Conservation (phyloP, 495 filamentous ascomycete species). For the Monascus purpureus region DNA sequence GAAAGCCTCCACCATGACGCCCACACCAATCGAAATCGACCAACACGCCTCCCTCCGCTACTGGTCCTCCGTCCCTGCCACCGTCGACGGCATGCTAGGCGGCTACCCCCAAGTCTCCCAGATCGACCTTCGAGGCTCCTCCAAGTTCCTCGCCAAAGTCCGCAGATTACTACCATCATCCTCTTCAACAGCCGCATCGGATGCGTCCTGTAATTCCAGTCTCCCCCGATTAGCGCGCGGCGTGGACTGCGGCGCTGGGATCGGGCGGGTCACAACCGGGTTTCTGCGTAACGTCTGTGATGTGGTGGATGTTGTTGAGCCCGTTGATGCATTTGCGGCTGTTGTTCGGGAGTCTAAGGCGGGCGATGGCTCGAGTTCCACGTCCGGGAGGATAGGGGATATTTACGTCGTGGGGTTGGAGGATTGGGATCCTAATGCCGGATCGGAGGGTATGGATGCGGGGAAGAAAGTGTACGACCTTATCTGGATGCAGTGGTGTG, state of each 20-base stretch:
- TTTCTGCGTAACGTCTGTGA: constrained; percentile 38
- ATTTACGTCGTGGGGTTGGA: constrained; percentile 66
- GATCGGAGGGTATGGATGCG: not conserved
- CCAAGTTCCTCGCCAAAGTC: constrained; percentile 64
- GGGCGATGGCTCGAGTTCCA: too few species aligned
- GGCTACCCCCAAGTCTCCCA: constrained; percentile 60
- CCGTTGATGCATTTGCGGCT: constrained; percentile 36
- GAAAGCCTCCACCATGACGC: too few species aligned
- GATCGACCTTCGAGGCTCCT: constrained; percentile 64
- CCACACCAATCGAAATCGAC: not conserved
- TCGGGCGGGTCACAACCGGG: constrained; percentile 43
- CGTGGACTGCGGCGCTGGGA: not conserved
- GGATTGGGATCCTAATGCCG: constrained; percentile 36
- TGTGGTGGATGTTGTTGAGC: constrained; percentile 47
- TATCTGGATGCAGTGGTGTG: constrained; percentile 78
- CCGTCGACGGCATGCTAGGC: constrained; percentile 70
- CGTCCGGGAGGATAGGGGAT: constrained; percentile 36
- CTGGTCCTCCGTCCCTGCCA: constrained; percentile 51
- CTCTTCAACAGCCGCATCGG: not conserved
- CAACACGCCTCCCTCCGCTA: constrained; percentile 26
- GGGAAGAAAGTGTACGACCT: constrained; percentile 33
- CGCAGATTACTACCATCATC: constrained; percentile 27
- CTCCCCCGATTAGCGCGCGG: not conserved
- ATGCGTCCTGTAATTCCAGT: not conserved
- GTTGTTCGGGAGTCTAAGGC: constrained; percentile 16